Evolutionary conservation across 1,284 basidiomycete species (phyloP), one percentile per base, ranked within the genome.

Genomic region (Moesziomyces aphidis): DNA sequence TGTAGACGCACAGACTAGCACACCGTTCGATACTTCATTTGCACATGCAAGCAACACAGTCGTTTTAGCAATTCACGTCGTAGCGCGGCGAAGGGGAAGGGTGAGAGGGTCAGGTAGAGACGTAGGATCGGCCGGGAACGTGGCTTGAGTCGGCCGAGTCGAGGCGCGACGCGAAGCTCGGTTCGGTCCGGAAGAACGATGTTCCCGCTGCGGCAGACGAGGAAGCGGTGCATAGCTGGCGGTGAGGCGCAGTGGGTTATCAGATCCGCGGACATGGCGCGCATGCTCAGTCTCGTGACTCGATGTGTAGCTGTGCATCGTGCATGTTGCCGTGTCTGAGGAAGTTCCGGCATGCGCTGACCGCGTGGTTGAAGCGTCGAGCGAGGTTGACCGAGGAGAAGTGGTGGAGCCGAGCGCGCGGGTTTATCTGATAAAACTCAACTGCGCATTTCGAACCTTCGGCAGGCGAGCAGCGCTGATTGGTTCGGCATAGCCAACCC

Each of bases 201-300:
- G 17, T n/a, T 42, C 39, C 39, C 39, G 39, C 7, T 5, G 17
- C 17, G 39, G 31, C 31, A 34, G 31, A 11, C 11, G 31, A 13
- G 3, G 31, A 11, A 3, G 31, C 31, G 31, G 31, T 13, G 9
- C 10, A 13, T 10, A 7, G 31, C 31, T 11, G 10, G 31, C 10
- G 11, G 4, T 3, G 31, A 34, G 31, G 31, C 13, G 31, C 31
- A 4, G 31, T 34, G 2, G 10, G 8, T 45, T 54, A 54, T 54
- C 52, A 28, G 52, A 54, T 54, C 52, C 52, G 43, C 52, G 52
- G 52, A 45, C 39, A 5, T n/a, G 2, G 19, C 39, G 39, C 6
- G 39, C 5, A 6, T 15, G 39, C 39, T 17, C 39, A 8, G 39
- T n/a, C 39, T 17, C 4, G 39, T 42, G 39, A 42, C 39, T 42